Percentiles rank a stretch among this genome's conserved stretches.
Evolutionary conservation across 306 rosid species (phyloP).

Genomic region (Leucaena leucocephala): DNA sequence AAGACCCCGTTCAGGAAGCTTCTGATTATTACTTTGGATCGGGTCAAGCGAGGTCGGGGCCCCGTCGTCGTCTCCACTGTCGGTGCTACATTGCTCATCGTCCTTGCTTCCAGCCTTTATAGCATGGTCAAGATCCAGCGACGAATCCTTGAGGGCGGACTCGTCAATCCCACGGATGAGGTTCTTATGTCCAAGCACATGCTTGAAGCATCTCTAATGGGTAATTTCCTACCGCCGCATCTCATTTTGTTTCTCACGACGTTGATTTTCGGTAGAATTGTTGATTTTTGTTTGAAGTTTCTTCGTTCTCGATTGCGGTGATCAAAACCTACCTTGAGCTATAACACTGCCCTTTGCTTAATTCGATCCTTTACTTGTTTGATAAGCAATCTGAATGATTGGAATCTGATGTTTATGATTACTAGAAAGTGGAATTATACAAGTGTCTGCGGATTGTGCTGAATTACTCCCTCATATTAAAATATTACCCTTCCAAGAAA

Average conservation of each 20-base stretch:
- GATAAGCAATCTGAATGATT: background rate
- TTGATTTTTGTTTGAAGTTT: background rate
- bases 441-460: background rate
- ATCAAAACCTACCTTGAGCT: conserved; percentile 5
- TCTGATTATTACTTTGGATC: conserved; percentile 69
- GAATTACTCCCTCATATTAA: background rate
- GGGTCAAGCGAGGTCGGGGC: conserved; percentile 82
- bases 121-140: conserved; percentile 66
- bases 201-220: conserved; percentile 96
- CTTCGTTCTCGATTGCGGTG: background rate
- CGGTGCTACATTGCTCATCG: conserved; percentile 63
- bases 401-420: background rate
- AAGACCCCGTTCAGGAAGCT: conserved; percentile 85
- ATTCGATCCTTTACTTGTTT: background rate
- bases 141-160: conserved; percentile 65
- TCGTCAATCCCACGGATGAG: conserved; percentile 81
- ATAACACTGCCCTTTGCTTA: background rate
- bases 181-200: conserved; percentile 79
- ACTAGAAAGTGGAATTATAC: background rate
- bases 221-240: conserved; percentile 39
- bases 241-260: background rate
- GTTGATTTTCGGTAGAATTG: background rate
- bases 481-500: background rate
- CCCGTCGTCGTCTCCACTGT: conserved; percentile 76
- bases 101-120: conserved; percentile 62